Percentiles rank a stretch among this genome's conserved stretches.
phyloP scores from a whole-genome alignment of 2,329 filamentous ascomycete species.

The Hypoxylon sp. region DNA sequence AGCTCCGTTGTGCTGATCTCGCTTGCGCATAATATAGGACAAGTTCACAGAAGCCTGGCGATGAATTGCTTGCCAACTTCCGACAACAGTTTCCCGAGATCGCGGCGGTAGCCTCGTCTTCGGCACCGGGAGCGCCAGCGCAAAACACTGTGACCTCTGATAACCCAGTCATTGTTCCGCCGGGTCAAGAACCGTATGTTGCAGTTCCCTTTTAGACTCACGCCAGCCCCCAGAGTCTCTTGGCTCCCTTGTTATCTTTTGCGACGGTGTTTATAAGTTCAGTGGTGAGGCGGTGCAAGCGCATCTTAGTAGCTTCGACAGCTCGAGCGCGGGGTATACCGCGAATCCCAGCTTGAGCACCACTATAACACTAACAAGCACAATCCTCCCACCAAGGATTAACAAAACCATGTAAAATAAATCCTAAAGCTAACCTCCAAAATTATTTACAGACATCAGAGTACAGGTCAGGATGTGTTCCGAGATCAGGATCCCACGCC shows the following conservation, averaged over 20 bases:
- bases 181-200: slow-evolving; percentile 52
- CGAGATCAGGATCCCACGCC: slow-evolving; percentile 86
- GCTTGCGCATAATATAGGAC: slow-evolving; percentile 64
- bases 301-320: slow-evolving; percentile 36
- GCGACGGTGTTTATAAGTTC: slow-evolving; percentile 23
- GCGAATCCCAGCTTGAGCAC: slow-evolving; percentile 34
- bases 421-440: slow-evolving; percentile 35
- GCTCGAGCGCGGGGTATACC: slow-evolving; percentile 49
- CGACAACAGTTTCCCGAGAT: slow-evolving; percentile 86
- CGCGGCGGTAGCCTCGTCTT: slow-evolving; percentile 63
- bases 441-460: slow-evolving; percentile 65
- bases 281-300: slow-evolving; percentile 49
- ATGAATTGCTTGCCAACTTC: slow-evolving; percentile 87
- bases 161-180: slow-evolving; percentile 51
- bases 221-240: neutral
- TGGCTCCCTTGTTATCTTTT: slow-evolving; percentile 20
- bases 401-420: slow-evolving; percentile 12
- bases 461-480: slow-evolving; percentile 62
- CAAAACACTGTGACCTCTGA: slow-evolving; percentile 55
- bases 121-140: slow-evolving; percentile 61
- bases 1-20: slow-evolving; percentile 38
- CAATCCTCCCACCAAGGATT: slow-evolving; percentile 19
- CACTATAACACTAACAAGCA: slow-evolving; percentile 21
- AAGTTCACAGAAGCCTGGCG: slow-evolving; percentile 86
- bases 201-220: slow-evolving; percentile 24